These are phyloP conservation scores for Tulasnella sp. DNA, from an alignment of 768 basidiomycete genomes.

Conservation along the genomic window DNA sequence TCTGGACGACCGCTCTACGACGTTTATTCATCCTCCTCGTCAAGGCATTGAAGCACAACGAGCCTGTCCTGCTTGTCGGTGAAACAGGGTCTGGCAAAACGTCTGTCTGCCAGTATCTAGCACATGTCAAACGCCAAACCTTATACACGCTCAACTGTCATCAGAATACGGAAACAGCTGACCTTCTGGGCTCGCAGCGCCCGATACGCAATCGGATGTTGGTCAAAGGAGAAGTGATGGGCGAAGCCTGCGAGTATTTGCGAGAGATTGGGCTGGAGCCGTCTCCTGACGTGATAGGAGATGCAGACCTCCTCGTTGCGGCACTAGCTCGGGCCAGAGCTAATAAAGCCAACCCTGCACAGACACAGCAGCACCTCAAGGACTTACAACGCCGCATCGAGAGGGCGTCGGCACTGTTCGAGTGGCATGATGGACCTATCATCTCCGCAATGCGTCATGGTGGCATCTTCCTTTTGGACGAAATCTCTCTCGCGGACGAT, in stretches of 20 bases:
- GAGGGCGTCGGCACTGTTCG: constrained; percentile 67
- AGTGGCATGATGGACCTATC: constrained; percentile 97
- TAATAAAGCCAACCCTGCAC: not conserved
- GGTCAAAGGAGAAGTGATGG: constrained; percentile 37
- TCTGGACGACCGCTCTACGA: constrained; percentile 93
- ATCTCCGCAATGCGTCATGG: constrained; percentile 82
- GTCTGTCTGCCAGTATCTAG: constrained; percentile 85
- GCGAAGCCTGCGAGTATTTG: constrained; percentile 20
- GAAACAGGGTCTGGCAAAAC: constrained; percentile 98
- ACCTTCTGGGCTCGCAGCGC: constrained; percentile 86
- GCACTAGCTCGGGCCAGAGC: constrained; percentile 7
- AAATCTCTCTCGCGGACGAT: constrained; percentile 95
- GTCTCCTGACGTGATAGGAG: not conserved
- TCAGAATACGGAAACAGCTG: constrained; percentile 96
- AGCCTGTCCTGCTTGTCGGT: constrained; percentile 90
- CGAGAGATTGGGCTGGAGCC: constrained; percentile 5
- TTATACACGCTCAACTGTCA: constrained; percentile 84
- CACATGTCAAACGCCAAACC: constrained; percentile 47
- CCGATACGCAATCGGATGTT: constrained; percentile 69
- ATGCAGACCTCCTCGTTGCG: constrained; percentile 20
- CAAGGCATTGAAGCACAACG: constrained; percentile 79
- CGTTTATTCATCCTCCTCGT: constrained; percentile 74
- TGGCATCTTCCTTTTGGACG: constrained; percentile 83
- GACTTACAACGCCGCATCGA: constrained; percentile 37
- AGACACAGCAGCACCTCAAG: constrained; percentile 29